Evolutionary conservation across 371 early-diverging fungal genomes (phyloP), one percentile per base, ranked within the genome.

Genomic region (Mortierella sp.): DNA sequence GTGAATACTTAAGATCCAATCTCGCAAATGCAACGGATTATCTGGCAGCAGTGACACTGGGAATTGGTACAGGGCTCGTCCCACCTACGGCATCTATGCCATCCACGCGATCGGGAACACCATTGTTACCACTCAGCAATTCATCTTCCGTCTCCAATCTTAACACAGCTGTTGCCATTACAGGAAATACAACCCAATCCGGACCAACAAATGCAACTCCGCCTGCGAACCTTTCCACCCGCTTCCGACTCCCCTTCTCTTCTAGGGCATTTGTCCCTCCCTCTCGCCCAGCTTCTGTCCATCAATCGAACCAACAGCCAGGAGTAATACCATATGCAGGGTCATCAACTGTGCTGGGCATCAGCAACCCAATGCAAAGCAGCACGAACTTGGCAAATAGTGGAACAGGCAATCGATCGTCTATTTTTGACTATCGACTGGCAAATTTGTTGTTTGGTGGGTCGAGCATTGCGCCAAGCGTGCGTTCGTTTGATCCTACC

Each of bases 241-340:
- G 80, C 6, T 79, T 79, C 61, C 80, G 80, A 29, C 64, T 79
- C 10, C 80, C 80, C 12, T 79, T 79, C 57, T 79, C 80, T 10
- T 79, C 80, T 1, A 42, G 49, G 23, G 80, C 74, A 15, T 79
- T 79, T 61, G 65, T 70, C 19, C 80, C 79, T 15, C 79, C 79
- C 5, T 77, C 78, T 15, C 72, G 78, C 7, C 78, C 78, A 22
- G 61, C 68, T 10, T 77, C 78, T 49, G 72, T 77, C 34, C 72
- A 72, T 59, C 72, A 64, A 40, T 26, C 53, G 26, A 68, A 57
- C 22, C 76, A 70, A 37, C 64, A 23, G 2, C 63, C 56, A 35
- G 66, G 40, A 8, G 64, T 54, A 31, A 19, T 55, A n/a, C 15
- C 65, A 0, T 67, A 64, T 59, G 55, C 64, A 29, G 79, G 70